Evolutionary conservation across 208 protist species (phyloP).

Genomic region (Leishmania gerbilli): DNA sequence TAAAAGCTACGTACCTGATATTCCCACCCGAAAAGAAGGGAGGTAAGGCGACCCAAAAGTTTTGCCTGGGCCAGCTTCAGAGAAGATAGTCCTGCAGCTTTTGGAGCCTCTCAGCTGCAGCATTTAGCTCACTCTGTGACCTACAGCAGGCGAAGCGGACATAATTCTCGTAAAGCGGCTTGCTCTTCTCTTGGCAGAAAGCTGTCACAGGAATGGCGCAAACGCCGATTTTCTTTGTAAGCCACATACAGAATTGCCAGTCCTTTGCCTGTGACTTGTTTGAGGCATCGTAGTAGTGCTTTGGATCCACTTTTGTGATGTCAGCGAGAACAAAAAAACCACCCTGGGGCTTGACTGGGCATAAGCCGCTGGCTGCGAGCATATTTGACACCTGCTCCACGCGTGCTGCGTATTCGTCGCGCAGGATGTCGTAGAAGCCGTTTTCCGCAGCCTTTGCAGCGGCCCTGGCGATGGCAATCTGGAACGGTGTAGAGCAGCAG

Average conservation of each 20-base stretch:
- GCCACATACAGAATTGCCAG: conserved; percentile 90
- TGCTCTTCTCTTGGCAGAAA: conserved; percentile 68
- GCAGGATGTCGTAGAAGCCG: conserved; percentile 61
- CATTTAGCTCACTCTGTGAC: conserved; percentile 55
- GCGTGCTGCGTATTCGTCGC: conserved; percentile 47
- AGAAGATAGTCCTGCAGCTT: conserved; percentile 50
- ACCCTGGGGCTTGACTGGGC: conserved; percentile 53
- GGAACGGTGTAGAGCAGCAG: conserved; percentile 81
- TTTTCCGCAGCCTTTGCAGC: conserved; percentile 55
- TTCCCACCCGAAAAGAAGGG: not conserved
- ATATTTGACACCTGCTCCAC: conserved; percentile 42
- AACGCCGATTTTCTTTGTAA: conserved; percentile 85
- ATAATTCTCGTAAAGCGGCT: conserved; percentile 61
- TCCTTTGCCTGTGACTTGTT: conserved; percentile 61
- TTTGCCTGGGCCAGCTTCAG: not conserved
- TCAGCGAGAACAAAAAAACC: conserved; percentile 92
- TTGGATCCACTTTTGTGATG: conserved; percentile 66
- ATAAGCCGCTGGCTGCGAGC: conserved; percentile 46
- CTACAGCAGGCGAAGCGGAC: conserved; percentile 92
- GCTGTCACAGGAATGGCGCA: conserved; percentile 84
- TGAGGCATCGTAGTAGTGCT: conserved; percentile 62
- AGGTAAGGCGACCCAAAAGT: not conserved
- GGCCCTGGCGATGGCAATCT: conserved; percentile 80
- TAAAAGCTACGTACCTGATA: not conserved
- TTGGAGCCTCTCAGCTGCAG: conserved; percentile 52